Evolutionary conservation across 2,329 filamentous ascomycete species (phyloP), one percentile per base, ranked within the genome.

Genomic region (Paecilomyces variotii): DNA sequence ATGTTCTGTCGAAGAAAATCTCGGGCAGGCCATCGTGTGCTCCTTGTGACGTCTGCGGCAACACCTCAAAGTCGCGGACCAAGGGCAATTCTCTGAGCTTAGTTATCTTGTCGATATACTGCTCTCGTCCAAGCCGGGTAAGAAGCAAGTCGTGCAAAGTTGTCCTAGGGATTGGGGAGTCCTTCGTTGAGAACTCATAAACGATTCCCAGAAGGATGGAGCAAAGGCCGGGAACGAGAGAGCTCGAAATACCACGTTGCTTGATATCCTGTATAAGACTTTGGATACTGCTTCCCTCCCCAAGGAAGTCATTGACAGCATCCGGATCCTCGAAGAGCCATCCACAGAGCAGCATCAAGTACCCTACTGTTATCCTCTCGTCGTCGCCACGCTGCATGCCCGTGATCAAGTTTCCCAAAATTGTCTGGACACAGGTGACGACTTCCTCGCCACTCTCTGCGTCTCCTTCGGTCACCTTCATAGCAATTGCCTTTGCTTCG

Each of bases 131-230:
- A 66, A 97, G 82, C 59, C 87, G 85, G 52, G 87, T 85, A 28
- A 84, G 80, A 35, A 99, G 79, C 28, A 97, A 83, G 26, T 88
- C 85, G 67, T 96, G 89, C 52, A 99, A 78, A 9, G 88, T 92
- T 26, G 86, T 81, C 61, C 94, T 84, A 4, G 93, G 84, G 56
- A 99, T 87, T 0, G 94, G 91, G 0, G 93, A 97, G 74, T 99
- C 94, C 70, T 96, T 96, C 0, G 93, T 97, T 9, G 93, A 97
- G 69, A 97, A 99, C 68, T 99, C 94, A 71, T 97, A 99, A 3
- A 94, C 82, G 24, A 95, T 87, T 9, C 93, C 94, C 1, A 97
- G 80, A 0, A 99, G 78, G 70, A 91, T 86, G 14, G 91, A 88
- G 70, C 89, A 91, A 11, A 99, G 80, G 1, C 94, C 94, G 63